Conservation (phyloP, 305 asterid species). For the Rubia tinctorum region DNA sequence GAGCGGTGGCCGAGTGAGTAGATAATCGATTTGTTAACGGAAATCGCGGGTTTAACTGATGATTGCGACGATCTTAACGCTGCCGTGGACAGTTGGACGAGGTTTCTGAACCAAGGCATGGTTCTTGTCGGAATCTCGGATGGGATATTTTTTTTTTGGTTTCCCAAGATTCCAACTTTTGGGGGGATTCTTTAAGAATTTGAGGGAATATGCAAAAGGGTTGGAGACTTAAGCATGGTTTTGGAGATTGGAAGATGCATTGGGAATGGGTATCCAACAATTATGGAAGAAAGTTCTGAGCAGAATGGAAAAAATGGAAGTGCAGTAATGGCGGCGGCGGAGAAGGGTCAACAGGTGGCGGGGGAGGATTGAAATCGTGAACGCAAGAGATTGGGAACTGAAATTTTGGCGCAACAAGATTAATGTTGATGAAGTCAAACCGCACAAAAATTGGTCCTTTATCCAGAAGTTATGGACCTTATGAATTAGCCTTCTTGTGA, state of each 20-base stretch:
- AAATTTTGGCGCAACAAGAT: background rate
- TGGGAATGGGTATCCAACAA: background rate
- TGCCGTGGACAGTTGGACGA: conserved; percentile 51
- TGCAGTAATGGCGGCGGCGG: conserved; percentile 14
- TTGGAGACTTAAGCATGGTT: background rate
- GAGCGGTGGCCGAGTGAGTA: conserved; percentile 28
- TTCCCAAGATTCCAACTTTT: background rate
- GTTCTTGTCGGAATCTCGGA: background rate
- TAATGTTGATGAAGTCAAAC: background rate
- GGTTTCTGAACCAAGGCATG: conserved; percentile 82
- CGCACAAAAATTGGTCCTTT: background rate
- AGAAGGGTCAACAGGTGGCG: conserved; percentile 18
- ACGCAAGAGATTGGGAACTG: background rate
- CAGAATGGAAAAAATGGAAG: background rate
- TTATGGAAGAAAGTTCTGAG: background rate
- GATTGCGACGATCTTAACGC: conserved; percentile 29
- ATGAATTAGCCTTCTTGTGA: background rate
- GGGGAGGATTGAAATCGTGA: background rate
- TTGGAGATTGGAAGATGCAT: conserved; percentile 9
- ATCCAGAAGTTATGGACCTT: background rate
- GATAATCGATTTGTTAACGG: conserved; percentile 17
- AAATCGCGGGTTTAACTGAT: conserved; percentile 15
- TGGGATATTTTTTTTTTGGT: too few relatives aligned
- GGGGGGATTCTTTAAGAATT: background rate
- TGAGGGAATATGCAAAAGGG: background rate